Conservation (phyloP, 805 yeast species). For the Danielozyma ontarioensis region DNA sequence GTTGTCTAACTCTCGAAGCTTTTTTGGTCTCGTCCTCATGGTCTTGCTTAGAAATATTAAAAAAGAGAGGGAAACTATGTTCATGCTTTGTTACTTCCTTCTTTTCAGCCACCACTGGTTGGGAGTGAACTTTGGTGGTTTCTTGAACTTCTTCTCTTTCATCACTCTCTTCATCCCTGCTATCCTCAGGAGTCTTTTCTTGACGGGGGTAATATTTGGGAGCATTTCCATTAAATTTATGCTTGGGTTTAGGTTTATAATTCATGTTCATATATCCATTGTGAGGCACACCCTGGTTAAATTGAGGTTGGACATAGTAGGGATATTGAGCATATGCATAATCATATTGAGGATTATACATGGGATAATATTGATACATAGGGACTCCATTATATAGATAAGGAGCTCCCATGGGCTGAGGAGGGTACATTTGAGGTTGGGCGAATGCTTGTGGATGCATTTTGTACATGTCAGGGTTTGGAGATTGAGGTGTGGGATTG, state of each 20-base stretch:
- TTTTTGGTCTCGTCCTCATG: not conserved
- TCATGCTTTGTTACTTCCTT: not conserved
- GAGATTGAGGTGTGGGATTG: constrained; percentile 2
- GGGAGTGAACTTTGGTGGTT: too few relatives aligned
- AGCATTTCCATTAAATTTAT: not conserved
- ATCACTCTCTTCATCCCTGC: too few relatives aligned
- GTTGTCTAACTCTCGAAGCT: too few relatives aligned
- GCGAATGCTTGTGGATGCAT: not conserved
- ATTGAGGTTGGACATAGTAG: not conserved
- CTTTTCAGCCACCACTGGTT: not conserved
- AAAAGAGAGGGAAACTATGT: not conserved
- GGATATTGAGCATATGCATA: not conserved
- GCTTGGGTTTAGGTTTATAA: not conserved
- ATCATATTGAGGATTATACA: not conserved
- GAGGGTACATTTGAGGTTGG: not conserved
- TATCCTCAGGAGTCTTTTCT: not conserved
- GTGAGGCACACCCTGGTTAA: not conserved
- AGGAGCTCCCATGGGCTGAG: not conserved
- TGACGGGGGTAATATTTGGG: not conserved
- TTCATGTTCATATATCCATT: not conserved
- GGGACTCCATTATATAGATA: not conserved
- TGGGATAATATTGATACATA: not conserved
- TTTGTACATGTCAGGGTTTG: constrained; percentile 1
- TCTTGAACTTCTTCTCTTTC: too few relatives aligned
- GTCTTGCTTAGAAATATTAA: not conserved